Conservation (phyloP, 164 flowering plant species). For the Piper betle region DNA sequence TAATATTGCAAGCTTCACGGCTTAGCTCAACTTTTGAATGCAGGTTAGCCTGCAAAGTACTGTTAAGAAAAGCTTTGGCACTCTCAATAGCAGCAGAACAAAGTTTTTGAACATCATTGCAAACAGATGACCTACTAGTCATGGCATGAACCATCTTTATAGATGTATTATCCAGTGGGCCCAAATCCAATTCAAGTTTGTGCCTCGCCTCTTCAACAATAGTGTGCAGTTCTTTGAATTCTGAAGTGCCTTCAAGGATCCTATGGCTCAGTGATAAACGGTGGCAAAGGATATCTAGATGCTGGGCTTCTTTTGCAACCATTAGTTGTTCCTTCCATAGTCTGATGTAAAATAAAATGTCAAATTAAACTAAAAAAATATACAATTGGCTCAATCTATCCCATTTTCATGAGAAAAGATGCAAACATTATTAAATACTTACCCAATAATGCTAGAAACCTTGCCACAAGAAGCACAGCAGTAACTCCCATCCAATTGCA, state of each 20-base stretch:
- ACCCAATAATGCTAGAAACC: slow-evolving; percentile 90
- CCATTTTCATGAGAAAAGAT: neutral
- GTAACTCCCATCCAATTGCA: slow-evolving; percentile 95
- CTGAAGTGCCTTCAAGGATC: slow-evolving; percentile 83
- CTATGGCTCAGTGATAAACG: slow-evolving; percentile 78
- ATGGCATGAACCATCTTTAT: slow-evolving; percentile 79
- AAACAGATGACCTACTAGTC: slow-evolving; percentile 83
- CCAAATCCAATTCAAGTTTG: slow-evolving; percentile 85
- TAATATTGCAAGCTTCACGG: slow-evolving; percentile 73
- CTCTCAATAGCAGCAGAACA: slow-evolving; percentile 76
- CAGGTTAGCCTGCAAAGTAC: slow-evolving; percentile 16
- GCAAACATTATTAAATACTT: slow-evolving; percentile 5
- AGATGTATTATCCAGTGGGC: slow-evolving; percentile 66
- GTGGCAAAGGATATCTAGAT: slow-evolving; percentile 76
- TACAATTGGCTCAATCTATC: neutral
- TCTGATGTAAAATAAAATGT: slow-evolving; percentile 22
- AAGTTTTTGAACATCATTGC: slow-evolving; percentile 67
- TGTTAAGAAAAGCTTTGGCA: slow-evolving; percentile 58
- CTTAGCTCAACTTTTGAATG: slow-evolving; percentile 28
- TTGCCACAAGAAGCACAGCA: slow-evolving; percentile 98
- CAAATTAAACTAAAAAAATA: neutral
- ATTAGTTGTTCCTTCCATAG: slow-evolving; percentile 83
- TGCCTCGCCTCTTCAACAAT: slow-evolving; percentile 55
- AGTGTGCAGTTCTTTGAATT: slow-evolving; percentile 64
- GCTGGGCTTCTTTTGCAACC: slow-evolving; percentile 85